Base-by-base conservation (phyloP, 345 rosid species). In the Anacardium occidentale region DNA sequence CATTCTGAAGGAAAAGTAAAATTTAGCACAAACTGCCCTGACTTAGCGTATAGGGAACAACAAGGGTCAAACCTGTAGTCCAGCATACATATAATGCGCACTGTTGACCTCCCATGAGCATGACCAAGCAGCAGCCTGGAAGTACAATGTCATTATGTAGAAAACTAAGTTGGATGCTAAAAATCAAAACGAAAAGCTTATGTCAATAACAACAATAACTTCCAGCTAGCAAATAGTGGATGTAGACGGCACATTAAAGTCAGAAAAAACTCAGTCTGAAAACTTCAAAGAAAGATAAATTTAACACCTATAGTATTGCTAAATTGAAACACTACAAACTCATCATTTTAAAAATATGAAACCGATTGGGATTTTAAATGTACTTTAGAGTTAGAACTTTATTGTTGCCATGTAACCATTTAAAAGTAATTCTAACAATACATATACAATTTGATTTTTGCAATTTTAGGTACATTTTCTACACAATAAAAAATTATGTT, bases 111-210 rank as follows among this genome's bases (percentile, higher is more conserved):
- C 97, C 98, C 98, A 94, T n/a, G 93, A 88, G 62, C 98, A 94
- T 2, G 98, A 90, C 97, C 98, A 94, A 71, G 95, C 89, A 78
- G 92, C 82, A 80, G 80, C 90, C 98, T 92, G 76, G 63, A 82
- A 75, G 51, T 12, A 47, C 17, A 57, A 69, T 26, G 44, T 54
- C 47, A 75, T 72, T 14, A 52, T 18, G 18, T 9, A 7, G 56
- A 77, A 55, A 50, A 40, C 57, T 40, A 18, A 50, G 53, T 51
- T 13, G 17, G 57, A 64, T 18, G 42, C 37, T 21, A 32, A 40
- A 32, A 21, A 64, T 32, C 57, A 15, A 45, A 45, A 61, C 18
- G 29, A 10, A 1, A 18, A 45, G 44, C 5, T 24, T 14, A 1
- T 15, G 18, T 40, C 44, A 55, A 18, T 54, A 44, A 65, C 10